Percentiles rank a stretch among this genome's conserved stretches.
phyloP scores from a whole-genome alignment of 2,329 filamentous ascomycete genomes.

The Ambrosiella xylebori region DNA sequence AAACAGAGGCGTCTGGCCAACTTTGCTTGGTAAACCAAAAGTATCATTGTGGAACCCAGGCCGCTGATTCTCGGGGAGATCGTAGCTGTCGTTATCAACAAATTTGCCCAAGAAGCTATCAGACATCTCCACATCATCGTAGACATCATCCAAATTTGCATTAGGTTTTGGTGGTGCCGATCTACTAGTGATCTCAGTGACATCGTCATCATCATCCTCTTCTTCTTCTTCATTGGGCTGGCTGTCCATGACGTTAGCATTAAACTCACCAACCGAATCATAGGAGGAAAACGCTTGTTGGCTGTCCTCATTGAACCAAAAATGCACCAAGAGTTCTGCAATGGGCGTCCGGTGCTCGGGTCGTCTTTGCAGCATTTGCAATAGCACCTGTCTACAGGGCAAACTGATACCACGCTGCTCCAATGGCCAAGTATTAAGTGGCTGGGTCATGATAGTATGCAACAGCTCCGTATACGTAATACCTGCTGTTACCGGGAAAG shows the following conservation, averaged over 20 bases:
- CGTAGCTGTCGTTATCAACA: background rate
- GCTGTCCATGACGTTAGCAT: constrained; percentile 21
- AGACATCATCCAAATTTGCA: background rate
- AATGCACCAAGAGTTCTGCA: constrained; percentile 48
- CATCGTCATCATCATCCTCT: constrained; percentile 26
- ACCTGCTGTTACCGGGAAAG: constrained; percentile 63
- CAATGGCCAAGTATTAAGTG: constrained; percentile 50
- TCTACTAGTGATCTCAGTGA: background rate
- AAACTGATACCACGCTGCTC: constrained; percentile 40
- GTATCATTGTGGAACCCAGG: background rate
- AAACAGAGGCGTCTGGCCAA: background rate
- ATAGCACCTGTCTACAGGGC: constrained; percentile 55
- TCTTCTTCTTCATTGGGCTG: constrained; percentile 20
- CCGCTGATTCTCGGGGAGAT: background rate
- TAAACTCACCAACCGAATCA: constrained; percentile 43
- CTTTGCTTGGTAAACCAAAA: background rate
- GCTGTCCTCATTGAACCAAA: constrained; percentile 44
- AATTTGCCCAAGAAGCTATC: constrained; percentile 9
- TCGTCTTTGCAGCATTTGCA: constrained; percentile 63
- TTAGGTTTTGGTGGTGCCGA: background rate
- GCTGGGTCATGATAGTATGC: constrained; percentile 67
- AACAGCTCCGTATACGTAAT: constrained; percentile 65
- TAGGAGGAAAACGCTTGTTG: constrained; percentile 19
- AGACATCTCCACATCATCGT: constrained; percentile 12
- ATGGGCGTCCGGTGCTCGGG: constrained; percentile 64